These are phyloP conservation scores for Eustoma russellianum DNA, from an alignment of 257 asterid species.

Conservation along the genomic window DNA sequence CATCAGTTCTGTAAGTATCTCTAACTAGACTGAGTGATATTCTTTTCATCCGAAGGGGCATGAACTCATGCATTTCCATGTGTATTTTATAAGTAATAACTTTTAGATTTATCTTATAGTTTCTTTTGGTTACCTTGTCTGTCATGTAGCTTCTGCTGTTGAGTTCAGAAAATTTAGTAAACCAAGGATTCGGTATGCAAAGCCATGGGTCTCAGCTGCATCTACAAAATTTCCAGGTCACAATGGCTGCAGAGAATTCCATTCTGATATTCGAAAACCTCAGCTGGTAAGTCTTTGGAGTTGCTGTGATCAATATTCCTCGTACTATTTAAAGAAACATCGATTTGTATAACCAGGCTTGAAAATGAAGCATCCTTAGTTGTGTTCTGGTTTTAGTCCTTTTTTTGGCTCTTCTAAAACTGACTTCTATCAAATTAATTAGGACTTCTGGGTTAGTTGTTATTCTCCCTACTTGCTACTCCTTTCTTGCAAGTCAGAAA, in stretches of 20 bases:
- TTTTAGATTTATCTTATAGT: not conserved
- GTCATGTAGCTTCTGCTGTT: constrained; percentile 46
- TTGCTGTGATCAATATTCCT: no score
- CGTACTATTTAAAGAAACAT: no score
- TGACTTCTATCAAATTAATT: no score
- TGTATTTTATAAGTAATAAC: not conserved
- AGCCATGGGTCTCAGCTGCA: constrained; percentile 56
- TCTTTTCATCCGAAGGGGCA: not conserved
- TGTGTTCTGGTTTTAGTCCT: no score
- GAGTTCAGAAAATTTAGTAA: constrained; percentile 63
- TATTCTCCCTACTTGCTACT: no score
- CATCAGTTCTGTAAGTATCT: constrained; percentile 50
- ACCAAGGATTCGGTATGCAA: constrained; percentile 51
- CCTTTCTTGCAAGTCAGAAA: no score
- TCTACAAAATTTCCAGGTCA: constrained; percentile 45
- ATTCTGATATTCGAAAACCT: constrained; percentile 28
- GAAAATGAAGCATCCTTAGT: no score
- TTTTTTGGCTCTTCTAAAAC: no score
- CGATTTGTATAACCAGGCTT: no score
- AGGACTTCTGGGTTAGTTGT: no score
- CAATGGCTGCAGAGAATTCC: constrained; percentile 40
- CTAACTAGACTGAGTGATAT: not conserved
- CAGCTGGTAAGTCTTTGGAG: constrained; percentile 30
- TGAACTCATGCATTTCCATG: not conserved
- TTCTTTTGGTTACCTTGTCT: constrained; percentile 6